A percentile compares a stretch with the other conserved stretches of the same genome.
Conservation (phyloP, 768 basidiomycete genomes). For the Exidia glandulosa region DNA sequence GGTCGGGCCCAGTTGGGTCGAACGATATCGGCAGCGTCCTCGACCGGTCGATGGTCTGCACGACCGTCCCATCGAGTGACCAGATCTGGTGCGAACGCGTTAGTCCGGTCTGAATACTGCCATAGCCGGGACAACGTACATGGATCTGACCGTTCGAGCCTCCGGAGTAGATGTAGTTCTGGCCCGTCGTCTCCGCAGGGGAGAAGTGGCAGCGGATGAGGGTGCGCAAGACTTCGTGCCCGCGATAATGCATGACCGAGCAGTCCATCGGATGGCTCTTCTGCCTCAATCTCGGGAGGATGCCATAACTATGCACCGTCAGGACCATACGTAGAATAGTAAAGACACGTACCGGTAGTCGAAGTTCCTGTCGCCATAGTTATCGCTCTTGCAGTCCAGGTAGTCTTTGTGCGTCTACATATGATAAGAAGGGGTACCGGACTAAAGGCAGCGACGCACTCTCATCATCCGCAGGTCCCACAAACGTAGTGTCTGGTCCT, state of each 20-base stretch:
- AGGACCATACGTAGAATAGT: background rate
- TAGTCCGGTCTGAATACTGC: background rate
- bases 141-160: constrained; percentile 79
- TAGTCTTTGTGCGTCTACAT: constrained; percentile 35
- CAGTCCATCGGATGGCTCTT: constrained; percentile 77
- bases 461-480: constrained; percentile 96
- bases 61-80: constrained; percentile 82
- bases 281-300: constrained; percentile 52
- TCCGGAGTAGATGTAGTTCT: constrained; percentile 91
- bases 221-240: constrained; percentile 81
- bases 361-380: constrained; percentile 50
- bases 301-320: constrained; percentile 36
- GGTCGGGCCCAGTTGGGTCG: constrained; percentile 61
- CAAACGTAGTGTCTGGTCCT: constrained; percentile 83
- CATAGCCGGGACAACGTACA: constrained; percentile 29
- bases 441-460: constrained; percentile 22
- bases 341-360: constrained; percentile 66
- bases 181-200: constrained; percentile 82
- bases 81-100: constrained; percentile 52
- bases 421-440: background rate
- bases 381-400: constrained; percentile 35
- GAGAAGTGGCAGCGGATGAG: constrained; percentile 96
- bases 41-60: constrained; percentile 75
- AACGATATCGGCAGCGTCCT: constrained; percentile 56
- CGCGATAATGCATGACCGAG: constrained; percentile 91